Evolutionary conservation across 1,284 basidiomycete species (phyloP).

Genomic region (Trichosporon sp.): DNA sequence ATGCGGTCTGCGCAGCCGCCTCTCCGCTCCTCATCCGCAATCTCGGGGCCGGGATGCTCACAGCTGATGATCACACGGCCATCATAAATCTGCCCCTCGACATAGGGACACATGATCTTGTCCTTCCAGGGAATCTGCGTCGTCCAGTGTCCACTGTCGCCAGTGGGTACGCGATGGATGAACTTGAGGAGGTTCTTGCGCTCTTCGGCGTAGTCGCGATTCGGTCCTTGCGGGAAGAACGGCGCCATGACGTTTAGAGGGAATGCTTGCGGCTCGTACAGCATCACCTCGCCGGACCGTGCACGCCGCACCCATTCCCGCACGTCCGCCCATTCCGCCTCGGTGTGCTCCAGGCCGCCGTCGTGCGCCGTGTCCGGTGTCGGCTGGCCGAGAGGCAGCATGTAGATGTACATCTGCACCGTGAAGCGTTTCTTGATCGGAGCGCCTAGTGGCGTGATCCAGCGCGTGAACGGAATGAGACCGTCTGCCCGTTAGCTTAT

Average conservation of each 20-base stretch:
- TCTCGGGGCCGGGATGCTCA: conserved; percentile 29
- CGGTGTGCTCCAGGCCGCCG: conserved; percentile 32
- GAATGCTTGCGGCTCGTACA: conserved; percentile 32
- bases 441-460: conserved; percentile 28
- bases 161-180: conserved; percentile 23
- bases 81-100: background rate
- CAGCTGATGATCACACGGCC: conserved; percentile 24
- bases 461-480: conserved; percentile 32
- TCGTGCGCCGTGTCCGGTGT: conserved; percentile 23
- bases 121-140: conserved; percentile 25
- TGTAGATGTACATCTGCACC: conserved; percentile 33
- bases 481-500: conserved; percentile 19
- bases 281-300: conserved; percentile 21
- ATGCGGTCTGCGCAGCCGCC: conserved; percentile 31
- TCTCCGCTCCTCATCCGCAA: conserved; percentile 14
- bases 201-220: conserved; percentile 24
- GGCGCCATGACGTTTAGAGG: conserved; percentile 26
- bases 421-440: conserved; percentile 28
- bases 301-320: conserved; percentile 23
- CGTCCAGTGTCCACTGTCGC: conserved; percentile 19
- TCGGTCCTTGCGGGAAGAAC: conserved; percentile 23
- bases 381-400: conserved; percentile 24
- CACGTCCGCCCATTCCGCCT: conserved; percentile 20
- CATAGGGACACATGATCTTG: conserved; percentile 28
- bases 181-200: conserved; percentile 21